phyloP scores from a whole-genome alignment of 148 eudicot genomes.

The Rhododendron ferrugineum region DNA sequence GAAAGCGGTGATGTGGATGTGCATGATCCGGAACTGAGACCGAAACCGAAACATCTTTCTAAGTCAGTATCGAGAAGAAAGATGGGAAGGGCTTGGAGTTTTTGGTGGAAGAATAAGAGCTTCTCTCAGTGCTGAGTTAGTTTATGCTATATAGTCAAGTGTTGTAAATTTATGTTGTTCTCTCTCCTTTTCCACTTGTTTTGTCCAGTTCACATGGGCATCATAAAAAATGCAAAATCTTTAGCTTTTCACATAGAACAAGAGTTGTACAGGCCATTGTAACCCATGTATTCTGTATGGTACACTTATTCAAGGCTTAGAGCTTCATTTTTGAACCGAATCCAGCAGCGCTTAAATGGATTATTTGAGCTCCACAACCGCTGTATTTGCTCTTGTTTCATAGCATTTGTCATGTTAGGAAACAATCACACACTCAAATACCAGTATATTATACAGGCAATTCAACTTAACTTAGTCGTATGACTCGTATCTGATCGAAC shows the following conservation, averaged over 20 bases:
- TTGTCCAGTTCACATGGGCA: slow-evolving; percentile 6
- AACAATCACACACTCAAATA: not conserved
- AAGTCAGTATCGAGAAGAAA: slow-evolving; percentile 58
- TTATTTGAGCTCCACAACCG: not conserved
- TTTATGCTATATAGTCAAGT: not conserved
- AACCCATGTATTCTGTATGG: not conserved
- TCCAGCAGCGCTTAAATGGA: not conserved
- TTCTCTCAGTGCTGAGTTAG: slow-evolving; percentile 40
- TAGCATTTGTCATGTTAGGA: not conserved
- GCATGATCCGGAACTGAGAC: slow-evolving; percentile 24
- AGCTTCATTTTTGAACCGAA: not conserved
- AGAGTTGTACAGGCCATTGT: slow-evolving; percentile 42
- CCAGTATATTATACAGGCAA: not conserved
- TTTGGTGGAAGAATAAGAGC: slow-evolving; percentile 67
- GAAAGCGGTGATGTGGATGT: slow-evolving; percentile 7
- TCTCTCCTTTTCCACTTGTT: slow-evolving; percentile 20
- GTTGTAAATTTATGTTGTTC: slow-evolving; percentile 36
- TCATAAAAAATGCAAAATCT: not conserved
- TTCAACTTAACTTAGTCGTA: not conserved
- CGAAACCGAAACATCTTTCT: slow-evolving; percentile 28
- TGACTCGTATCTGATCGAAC: not conserved
- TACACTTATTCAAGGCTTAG: not conserved
- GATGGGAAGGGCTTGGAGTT: slow-evolving; percentile 51
- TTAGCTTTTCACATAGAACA: not conserved
- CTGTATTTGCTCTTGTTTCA: not conserved